A percentile compares a stretch with the other conserved stretches of the same genome.
phyloP scores from a whole-genome alignment of 257 asterid species.

The Solanum piurae region DNA sequence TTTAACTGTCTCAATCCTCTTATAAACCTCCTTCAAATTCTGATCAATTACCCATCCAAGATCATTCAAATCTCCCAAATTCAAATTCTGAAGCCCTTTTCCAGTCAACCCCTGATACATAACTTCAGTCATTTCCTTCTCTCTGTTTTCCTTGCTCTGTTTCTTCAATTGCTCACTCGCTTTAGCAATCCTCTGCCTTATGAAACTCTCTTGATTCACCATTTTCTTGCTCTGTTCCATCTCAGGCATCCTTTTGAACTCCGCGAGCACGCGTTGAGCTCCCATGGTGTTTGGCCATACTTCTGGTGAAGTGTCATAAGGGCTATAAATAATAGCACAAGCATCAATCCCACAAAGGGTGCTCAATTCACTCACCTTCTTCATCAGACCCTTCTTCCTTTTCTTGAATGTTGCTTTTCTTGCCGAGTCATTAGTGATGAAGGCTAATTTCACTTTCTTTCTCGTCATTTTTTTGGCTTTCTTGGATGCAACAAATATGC shows the following conservation, averaged over 20 bases:
- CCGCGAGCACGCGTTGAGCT: slow-evolving; percentile 48
- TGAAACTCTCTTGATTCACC: slow-evolving; percentile 71
- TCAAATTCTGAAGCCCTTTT: slow-evolving; percentile 33
- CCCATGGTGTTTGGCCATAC: slow-evolving; percentile 57
- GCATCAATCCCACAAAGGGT: slow-evolving; percentile 78
- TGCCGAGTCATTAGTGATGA: slow-evolving; percentile 58
- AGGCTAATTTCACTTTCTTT: slow-evolving; percentile 73
- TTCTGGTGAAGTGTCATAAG: slow-evolving; percentile 56
- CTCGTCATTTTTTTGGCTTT: slow-evolving; percentile 36
- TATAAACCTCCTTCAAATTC: slow-evolving; percentile 48
- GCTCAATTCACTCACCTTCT: slow-evolving; percentile 71
- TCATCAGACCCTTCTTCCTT: slow-evolving; percentile 71
- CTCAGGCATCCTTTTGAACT: slow-evolving; percentile 80
- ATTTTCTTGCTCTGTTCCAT: slow-evolving; percentile 91
- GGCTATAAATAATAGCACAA: slow-evolving; percentile 66
- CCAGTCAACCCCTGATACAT: slow-evolving; percentile 66
- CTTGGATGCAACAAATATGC: background rate
- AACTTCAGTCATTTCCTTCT: slow-evolving; percentile 53
- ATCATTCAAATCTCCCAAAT: slow-evolving; percentile 43
- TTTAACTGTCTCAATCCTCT: slow-evolving; percentile 40
- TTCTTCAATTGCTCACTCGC: slow-evolving; percentile 63
- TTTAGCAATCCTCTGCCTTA: slow-evolving; percentile 48
- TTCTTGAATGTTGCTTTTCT: slow-evolving; percentile 77
- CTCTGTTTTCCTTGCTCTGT: slow-evolving; percentile 54
- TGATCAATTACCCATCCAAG: slow-evolving; percentile 56